Conservation (phyloP, 306 rosid species). For the Chamaecrista fasciculata region DNA sequence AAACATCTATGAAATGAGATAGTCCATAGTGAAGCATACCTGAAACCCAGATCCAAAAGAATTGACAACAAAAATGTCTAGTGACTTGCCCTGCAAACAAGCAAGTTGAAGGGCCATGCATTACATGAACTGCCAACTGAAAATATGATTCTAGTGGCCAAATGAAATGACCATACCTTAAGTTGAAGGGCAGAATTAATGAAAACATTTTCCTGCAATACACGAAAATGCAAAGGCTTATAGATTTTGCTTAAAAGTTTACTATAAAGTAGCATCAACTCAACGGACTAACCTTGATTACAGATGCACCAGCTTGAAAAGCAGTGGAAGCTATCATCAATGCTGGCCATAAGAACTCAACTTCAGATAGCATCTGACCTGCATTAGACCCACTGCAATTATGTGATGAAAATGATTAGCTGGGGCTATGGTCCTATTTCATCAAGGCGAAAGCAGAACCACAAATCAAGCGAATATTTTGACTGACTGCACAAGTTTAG, state of each 20-base stretch:
- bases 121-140: constrained; percentile 19
- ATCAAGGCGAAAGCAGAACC: constrained; percentile 23
- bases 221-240: constrained; percentile 26
- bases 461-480: constrained; percentile 8
- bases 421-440: constrained; percentile 17
- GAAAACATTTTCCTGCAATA: constrained; percentile 68
- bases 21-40: constrained; percentile 46
- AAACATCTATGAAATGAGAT: constrained; percentile 1
- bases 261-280: constrained; percentile 25
- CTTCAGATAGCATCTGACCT: constrained; percentile 78
- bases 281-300: constrained; percentile 62
- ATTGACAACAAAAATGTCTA: constrained; percentile 96
- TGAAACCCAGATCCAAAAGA: constrained; percentile 92
- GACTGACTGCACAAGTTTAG: constrained; percentile 8
- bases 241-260: constrained; percentile 26
- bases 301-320: constrained; percentile 90
- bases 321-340: constrained; percentile 80
- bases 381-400: constrained; percentile 77
- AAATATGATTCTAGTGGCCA: constrained; percentile 14
- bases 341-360: constrained; percentile 72
- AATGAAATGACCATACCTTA: constrained; percentile 41
- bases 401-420: constrained; percentile 33
- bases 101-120: constrained; percentile 29
- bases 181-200: constrained; percentile 59
- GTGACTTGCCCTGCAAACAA: constrained; percentile 69